Evolutionary conservation across 371 early-diverging fungal genomes (phyloP).

Genomic region (Mucor plumbeus): DNA sequence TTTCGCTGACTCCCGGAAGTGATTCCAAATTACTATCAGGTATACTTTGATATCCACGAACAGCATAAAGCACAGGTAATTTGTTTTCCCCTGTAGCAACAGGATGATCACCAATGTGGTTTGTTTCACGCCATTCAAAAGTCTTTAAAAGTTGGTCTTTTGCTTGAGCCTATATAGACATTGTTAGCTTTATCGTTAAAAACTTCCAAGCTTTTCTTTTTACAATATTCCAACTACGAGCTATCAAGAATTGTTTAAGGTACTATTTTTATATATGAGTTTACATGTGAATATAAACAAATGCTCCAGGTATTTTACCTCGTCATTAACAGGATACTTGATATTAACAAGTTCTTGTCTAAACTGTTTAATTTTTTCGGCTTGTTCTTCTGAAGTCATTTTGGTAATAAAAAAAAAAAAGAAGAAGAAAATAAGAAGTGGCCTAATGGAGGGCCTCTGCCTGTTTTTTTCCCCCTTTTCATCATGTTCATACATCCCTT

Average conservation of each 20-base stretch:
- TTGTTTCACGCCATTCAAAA: constrained; percentile 71
- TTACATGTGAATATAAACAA: background rate
- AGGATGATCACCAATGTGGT: constrained; percentile 72
- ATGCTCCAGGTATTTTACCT: constrained; percentile 1
- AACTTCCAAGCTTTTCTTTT: constrained; percentile 17
- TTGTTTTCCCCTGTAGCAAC: constrained; percentile 67
- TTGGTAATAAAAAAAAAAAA: background rate
- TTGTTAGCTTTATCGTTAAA: background rate
- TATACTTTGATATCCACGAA: constrained; percentile 72
- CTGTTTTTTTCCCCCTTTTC: too few species aligned
- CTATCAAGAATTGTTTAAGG: constrained; percentile 65
- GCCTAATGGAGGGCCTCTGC: too few species aligned
- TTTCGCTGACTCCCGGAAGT: constrained; percentile 68
- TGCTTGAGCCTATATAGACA: constrained; percentile 56
- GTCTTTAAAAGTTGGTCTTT: constrained; percentile 71
- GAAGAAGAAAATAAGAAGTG: background rate
- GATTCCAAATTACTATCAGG: constrained; percentile 73
- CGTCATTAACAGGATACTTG: constrained; percentile 18
- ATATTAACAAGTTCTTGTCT: constrained; percentile 20
- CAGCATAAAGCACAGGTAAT: constrained; percentile 72
- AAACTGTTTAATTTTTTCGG: constrained; percentile 16
- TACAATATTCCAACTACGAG: constrained; percentile 66
- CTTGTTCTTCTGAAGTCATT: constrained; percentile 24
- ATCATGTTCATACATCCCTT: too few species aligned
- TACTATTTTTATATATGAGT: constrained; percentile 36